These are phyloP conservation scores for Mycena rosella DNA, from an alignment of 768 basidiomycete genomes.

Conservation along the genomic window DNA sequence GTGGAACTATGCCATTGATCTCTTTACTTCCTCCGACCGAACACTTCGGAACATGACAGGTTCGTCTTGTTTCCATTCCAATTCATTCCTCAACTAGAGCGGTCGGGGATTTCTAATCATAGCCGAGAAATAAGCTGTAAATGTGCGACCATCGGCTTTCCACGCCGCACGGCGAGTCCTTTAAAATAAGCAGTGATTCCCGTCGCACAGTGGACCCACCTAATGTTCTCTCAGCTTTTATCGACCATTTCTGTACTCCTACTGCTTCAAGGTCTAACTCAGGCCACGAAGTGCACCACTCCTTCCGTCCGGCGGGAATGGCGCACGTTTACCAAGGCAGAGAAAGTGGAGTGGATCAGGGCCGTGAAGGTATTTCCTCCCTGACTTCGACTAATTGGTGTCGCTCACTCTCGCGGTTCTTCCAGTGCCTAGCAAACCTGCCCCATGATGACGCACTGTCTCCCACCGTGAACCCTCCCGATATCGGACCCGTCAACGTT, in stretches of 20 bases:
- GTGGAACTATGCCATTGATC: background rate
- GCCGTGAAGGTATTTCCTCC: slow-evolving; percentile 30
- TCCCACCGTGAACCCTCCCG: slow-evolving; percentile 22
- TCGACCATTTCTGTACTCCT: too few species aligned
- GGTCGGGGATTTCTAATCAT: too few species aligned
- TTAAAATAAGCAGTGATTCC: too few species aligned
- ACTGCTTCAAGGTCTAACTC: background rate
- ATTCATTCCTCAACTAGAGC: too few species aligned
- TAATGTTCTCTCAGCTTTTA: background rate
- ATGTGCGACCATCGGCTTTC: too few species aligned
- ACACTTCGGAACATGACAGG: background rate
- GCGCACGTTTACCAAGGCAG: slow-evolving; percentile 32
- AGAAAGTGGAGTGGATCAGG: slow-evolving; percentile 34
- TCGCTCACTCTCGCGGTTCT: background rate
- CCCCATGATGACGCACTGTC: slow-evolving; percentile 33
- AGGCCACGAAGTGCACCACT: slow-evolving; percentile 16
- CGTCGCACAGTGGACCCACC: background rate
- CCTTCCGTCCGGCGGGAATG: slow-evolving; percentile 37
- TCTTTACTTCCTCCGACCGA: background rate
- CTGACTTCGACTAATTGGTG: too few species aligned
- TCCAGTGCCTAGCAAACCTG: slow-evolving; percentile 36
- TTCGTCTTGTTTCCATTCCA: background rate
- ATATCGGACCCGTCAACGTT: slow-evolving; percentile 33
- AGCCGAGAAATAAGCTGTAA: too few species aligned
- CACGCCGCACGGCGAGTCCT: too few species aligned